Percentiles rank a stretch among this genome's conserved stretches.
Evolutionary conservation across 2,329 filamentous ascomycete species (phyloP).

Genomic region (Xylaria sp.): DNA sequence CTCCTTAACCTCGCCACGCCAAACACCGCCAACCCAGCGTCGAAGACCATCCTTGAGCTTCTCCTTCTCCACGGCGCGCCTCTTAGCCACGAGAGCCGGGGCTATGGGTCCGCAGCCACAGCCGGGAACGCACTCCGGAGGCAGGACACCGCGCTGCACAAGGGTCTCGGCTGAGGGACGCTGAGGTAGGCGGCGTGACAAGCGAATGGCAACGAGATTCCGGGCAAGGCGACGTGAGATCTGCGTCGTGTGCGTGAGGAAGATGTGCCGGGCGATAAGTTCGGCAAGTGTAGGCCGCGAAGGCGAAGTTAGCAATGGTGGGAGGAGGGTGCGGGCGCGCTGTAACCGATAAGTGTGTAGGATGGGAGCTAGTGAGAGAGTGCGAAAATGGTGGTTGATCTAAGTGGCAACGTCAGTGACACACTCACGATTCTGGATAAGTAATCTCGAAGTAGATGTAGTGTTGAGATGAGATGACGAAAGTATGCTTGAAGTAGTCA

Average conservation of each 20-base stretch:
- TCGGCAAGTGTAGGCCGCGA: slow-evolving; percentile 69
- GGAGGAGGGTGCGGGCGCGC: slow-evolving; percentile 64
- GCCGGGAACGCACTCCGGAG: slow-evolving; percentile 63
- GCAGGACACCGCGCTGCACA: slow-evolving; percentile 72
- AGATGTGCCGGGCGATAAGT: slow-evolving; percentile 72
- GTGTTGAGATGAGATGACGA: slow-evolving; percentile 2
- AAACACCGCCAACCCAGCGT: slow-evolving; percentile 71
- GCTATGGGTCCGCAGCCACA: slow-evolving; percentile 61
- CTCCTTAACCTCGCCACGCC: slow-evolving; percentile 63
- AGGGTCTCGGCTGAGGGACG: slow-evolving; percentile 70
- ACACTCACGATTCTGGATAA: neutral
- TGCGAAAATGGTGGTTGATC: slow-evolving; percentile 71
- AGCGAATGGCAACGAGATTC: slow-evolving; percentile 72
- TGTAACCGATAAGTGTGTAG: slow-evolving; percentile 72
- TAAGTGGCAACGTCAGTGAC: slow-evolving; percentile 48
- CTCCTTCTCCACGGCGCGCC: slow-evolving; percentile 73
- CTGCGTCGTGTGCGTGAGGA: slow-evolving; percentile 73
- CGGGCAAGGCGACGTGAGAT: slow-evolving; percentile 72
- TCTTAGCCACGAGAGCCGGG: slow-evolving; percentile 70
- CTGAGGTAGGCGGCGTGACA: slow-evolving; percentile 69
- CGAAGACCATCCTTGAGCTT: slow-evolving; percentile 73
- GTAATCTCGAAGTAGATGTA: neutral
- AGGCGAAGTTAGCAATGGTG: slow-evolving; percentile 66
- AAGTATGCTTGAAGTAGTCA: neutral
- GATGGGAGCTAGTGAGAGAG: slow-evolving; percentile 72